phyloP scores from a whole-genome alignment of 2,329 filamentous ascomycete species.

The Cordyceps militaris region DNA sequence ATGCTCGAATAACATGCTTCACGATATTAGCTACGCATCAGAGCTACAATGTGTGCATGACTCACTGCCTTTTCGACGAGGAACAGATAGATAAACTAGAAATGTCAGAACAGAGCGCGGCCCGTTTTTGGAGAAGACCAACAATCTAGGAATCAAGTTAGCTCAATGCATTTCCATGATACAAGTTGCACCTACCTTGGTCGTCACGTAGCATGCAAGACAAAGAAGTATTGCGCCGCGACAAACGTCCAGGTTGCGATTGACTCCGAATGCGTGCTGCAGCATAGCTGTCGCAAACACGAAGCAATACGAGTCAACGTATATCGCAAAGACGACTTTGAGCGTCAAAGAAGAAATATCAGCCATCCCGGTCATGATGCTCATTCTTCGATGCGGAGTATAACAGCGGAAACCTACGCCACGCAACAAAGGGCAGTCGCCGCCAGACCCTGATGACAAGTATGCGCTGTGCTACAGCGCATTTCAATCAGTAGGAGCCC shows the following conservation, averaged over 20 bases:
- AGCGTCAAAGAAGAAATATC: background rate
- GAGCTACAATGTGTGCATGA: conserved; percentile 2
- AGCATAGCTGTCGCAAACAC: conserved; percentile 50
- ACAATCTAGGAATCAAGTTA: conserved; percentile 24
- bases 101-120: background rate
- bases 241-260: conserved; percentile 43
- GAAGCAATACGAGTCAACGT: conserved; percentile 53
- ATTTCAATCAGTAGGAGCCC: background rate
- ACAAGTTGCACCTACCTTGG: conserved; percentile 40
- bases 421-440: conserved; percentile 35
- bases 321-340: conserved; percentile 53
- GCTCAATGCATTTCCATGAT: background rate
- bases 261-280: conserved; percentile 50
- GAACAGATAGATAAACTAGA: conserved; percentile 54
- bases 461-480: conserved; percentile 29
- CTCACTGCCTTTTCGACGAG: conserved; percentile 56
- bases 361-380: background rate
- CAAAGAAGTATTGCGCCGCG: conserved; percentile 54
- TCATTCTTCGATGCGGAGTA: background rate
- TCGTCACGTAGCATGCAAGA: conserved; percentile 54
- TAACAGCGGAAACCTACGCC: conserved; percentile 29
- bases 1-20: conserved; percentile 51
- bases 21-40: conserved; percentile 11
- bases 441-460: conserved; percentile 32
- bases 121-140: conserved; percentile 1